Base-by-base conservation (phyloP, 164 flowering plant species). In the Brasenia schreberi region DNA sequence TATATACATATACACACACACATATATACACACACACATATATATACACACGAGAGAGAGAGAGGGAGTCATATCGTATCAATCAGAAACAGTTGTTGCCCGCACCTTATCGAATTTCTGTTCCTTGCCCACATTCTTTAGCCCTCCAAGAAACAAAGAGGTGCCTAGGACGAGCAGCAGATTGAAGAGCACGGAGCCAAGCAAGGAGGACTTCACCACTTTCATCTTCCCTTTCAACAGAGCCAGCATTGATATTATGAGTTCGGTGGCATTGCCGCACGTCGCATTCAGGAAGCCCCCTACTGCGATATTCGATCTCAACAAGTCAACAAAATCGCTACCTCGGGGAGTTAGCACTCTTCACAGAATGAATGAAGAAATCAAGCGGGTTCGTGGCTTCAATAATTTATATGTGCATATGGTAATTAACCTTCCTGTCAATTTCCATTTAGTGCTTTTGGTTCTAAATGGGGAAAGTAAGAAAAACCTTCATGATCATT, bases 201-300 rank as follows among this genome's bases (percentile, higher is more conserved):
- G 58, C 6, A 94, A 89, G 16, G 97, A 91, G 67, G 81, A 91
- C 71, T 94, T 94, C 33, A 91, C 87, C 56, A 94, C 87, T 1
- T 63, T 83, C 27, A 91, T 76, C 76, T 94, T 89, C 14, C 71
- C 68, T 19, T 80, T 71, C 23, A 33, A 4, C 0, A 91, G 75
- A 5, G 98, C 98, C 58, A 91, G 74, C 17, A 91, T 66, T n/a
- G 98, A 91, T 64, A 94, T 91, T 58, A 91, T 91, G 0, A 91
- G 86, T 80, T 94, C 97, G 19, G 98, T 89, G 0, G 86, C 97
- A 78, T 93, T 93, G n/a, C 98, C 97, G 72, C 97, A 93, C 19
- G 97, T 90, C 72, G 97, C 98, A 81, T 94, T 94, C 18, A 94
- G 73, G 9, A 94, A 88, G 58, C 98, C 98, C 49, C 98, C 98